Evolutionary conservation across 164 flowering plant genomes (phyloP).

Genomic region (Chimonanthus praecox): DNA sequence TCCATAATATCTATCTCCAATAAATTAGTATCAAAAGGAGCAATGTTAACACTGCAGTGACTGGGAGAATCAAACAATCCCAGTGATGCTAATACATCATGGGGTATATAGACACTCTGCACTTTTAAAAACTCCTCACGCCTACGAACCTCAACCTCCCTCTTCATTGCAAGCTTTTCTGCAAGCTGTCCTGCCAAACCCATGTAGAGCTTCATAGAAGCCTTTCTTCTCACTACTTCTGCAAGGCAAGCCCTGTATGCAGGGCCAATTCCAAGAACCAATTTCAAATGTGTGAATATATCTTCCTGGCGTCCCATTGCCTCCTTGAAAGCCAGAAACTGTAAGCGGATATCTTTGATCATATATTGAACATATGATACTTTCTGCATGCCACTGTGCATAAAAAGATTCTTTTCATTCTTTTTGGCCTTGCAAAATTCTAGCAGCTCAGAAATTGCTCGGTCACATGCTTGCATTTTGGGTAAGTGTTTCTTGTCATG

Average conservation of each 20-base stretch:
- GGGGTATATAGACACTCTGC: constrained; percentile 64
- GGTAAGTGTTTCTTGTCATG: constrained; percentile 90
- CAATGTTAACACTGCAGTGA: constrained; percentile 82
- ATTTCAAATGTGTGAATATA: constrained; percentile 58
- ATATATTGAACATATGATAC: constrained; percentile 60
- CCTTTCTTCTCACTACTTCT: constrained; percentile 89
- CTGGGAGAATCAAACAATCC: constrained; percentile 89
- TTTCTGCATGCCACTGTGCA: constrained; percentile 84
- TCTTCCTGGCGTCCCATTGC: constrained; percentile 82
- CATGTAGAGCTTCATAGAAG: constrained; percentile 96
- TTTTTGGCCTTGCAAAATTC: constrained; percentile 63
- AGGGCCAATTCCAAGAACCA: constrained; percentile 81
- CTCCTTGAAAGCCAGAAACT: constrained; percentile 85
- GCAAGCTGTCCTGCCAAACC: constrained; percentile 99
- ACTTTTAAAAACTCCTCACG: constrained; percentile 83
- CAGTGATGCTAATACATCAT: constrained; percentile 77
- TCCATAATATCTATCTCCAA: constrained; percentile 79
- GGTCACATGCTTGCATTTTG: constrained; percentile 67
- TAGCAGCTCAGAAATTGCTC: constrained; percentile 58
- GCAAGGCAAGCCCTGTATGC: constrained; percentile 95
- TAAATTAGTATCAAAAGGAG: constrained; percentile 78
- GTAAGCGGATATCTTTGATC: constrained; percentile 71
- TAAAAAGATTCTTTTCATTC: constrained; percentile 82
- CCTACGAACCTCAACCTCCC: constrained; percentile 79
- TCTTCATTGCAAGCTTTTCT: constrained; percentile 81